Evolutionary conservation across 2,329 filamentous ascomycete species (phyloP), one percentile per base, ranked within the genome.

Genomic region (Aureobasidium sp.): DNA sequence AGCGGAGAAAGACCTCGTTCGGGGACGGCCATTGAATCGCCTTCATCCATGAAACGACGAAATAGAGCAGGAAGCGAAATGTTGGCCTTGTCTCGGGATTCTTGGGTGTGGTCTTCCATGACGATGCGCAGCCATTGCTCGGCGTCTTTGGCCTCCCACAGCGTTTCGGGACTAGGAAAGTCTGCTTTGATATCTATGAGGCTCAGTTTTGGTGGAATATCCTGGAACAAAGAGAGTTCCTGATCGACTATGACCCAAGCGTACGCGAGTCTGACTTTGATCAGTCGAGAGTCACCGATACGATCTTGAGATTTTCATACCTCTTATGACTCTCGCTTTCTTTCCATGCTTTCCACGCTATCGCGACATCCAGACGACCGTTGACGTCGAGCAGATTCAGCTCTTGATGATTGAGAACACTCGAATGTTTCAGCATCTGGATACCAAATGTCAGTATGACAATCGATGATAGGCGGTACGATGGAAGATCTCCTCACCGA

Each of bases 201-300:
- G 18, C 89, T 87, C 65, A 93, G 86, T 38, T 91, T 79, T 0
- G 89, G 88, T 2, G 84, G 82, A 1, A 84, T 87, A 71, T 92
- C 89, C 69, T 91, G 85, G 77, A 91, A 91, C 11, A 92, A 79
- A 55, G 88, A 87, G 64, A 92, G 80, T 76, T 93, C 91, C 71
- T 93, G 90, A 73, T 93, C 91, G 29, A 91, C 85, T 87, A 92
- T 91, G 25, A 91, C 88, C 88, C 90, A 93, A 64, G 90, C 91
- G 77, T 93, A 92, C n/a, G 91, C 87, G 38, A 93, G 81, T 70
- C 90, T 91, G 42, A 88, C 91, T 43, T 87, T 81, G 65, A 82
- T 84, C 90, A 90, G 92, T 72, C 85, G 70, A 79, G 82, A 68
- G 79, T 85, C 78, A n/a, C n/a, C n/a, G n/a, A n/a, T n/a, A n/a